Evolutionary conservation across 192 early-diverging fungal species (phyloP).

Genomic region (Podila verticillata): DNA sequence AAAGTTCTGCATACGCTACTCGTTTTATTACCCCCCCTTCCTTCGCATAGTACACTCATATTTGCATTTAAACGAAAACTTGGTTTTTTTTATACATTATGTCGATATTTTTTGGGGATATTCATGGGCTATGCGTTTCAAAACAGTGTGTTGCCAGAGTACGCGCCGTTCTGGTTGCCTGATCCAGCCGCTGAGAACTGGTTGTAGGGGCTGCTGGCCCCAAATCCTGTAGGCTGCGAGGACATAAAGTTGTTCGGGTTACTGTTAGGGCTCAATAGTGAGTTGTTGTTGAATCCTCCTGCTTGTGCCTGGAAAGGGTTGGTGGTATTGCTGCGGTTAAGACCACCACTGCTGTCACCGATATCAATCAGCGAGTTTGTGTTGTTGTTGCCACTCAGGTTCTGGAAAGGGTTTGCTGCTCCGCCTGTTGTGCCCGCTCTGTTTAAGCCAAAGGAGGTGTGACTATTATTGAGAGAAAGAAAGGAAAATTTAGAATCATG

Average conservation of each 20-base stretch:
- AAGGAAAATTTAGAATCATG: background rate
- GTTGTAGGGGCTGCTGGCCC: slow-evolving; percentile 9
- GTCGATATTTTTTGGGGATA: background rate
- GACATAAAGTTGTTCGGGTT: slow-evolving; percentile 15
- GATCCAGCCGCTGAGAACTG: slow-evolving; percentile 8
- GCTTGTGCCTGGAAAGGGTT: slow-evolving; percentile 37
- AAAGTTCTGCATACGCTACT: no score
- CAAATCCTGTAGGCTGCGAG: slow-evolving; percentile 37
- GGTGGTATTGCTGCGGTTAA: slow-evolving; percentile 28
- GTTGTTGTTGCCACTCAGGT: slow-evolving; percentile 15
- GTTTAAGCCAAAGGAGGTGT: slow-evolving; percentile 30
- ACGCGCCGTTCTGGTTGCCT: slow-evolving; percentile 21
- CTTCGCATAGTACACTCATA: background rate
- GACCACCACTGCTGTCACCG: slow-evolving; percentile 10
- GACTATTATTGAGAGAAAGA: slow-evolving; percentile 6
- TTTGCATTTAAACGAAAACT: no score
- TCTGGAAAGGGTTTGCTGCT: slow-evolving; percentile 46
- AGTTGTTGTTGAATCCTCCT: background rate
- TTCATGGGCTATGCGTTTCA: background rate
- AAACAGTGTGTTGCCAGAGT: slow-evolving; percentile 35
- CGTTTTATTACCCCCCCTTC: background rate
- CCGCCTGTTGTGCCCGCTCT: slow-evolving; percentile 3
- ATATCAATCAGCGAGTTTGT: slow-evolving; percentile 36
- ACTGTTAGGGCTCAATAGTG: background rate
- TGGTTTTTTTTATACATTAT: no score